Evolutionary conservation across 345 rosid species (phyloP).

Genomic region (Rhizophora apiculata): DNA sequence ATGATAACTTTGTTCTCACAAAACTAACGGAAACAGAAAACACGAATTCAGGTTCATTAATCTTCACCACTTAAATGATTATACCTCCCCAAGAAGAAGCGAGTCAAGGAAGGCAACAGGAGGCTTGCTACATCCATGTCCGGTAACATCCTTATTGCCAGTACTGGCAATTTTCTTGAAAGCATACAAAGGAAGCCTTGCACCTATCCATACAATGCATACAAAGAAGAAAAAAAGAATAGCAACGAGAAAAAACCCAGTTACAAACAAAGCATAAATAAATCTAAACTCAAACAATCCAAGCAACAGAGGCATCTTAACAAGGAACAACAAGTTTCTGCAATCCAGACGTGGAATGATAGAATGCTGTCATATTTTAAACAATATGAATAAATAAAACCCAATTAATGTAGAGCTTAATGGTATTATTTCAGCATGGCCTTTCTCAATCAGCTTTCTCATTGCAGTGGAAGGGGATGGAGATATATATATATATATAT

Average conservation of each 20-base stretch:
- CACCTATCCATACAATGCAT: conserved; percentile 35
- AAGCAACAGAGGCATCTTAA: background rate
- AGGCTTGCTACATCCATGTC: conserved; percentile 33
- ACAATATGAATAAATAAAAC: too few species aligned
- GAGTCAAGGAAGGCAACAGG: conserved; percentile 71
- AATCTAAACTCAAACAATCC: too few species aligned
- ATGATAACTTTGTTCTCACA: background rate
- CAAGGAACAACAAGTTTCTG: too few species aligned
- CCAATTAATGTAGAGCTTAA: too few species aligned
- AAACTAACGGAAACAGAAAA: background rate
- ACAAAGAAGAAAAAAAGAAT: background rate
- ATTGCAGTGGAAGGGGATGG: background rate
- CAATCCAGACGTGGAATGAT: too few species aligned
- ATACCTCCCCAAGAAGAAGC: conserved; percentile 80
- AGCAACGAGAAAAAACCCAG: background rate
- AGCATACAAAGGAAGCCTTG: conserved; percentile 70
- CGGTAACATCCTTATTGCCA: conserved; percentile 22
- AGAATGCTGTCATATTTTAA: too few species aligned
- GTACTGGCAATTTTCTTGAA: conserved; percentile 47
- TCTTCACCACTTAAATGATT: conserved; percentile 1
- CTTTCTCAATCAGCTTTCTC: background rate
- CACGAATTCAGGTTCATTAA: background rate
- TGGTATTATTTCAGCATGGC: background rate
- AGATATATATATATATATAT: too few species aligned
- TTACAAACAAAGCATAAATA: background rate